These are phyloP conservation scores for Trichoderma pleuroti DNA, from an alignment of 2,329 filamentous ascomycete genomes.

Conservation along the genomic window DNA sequence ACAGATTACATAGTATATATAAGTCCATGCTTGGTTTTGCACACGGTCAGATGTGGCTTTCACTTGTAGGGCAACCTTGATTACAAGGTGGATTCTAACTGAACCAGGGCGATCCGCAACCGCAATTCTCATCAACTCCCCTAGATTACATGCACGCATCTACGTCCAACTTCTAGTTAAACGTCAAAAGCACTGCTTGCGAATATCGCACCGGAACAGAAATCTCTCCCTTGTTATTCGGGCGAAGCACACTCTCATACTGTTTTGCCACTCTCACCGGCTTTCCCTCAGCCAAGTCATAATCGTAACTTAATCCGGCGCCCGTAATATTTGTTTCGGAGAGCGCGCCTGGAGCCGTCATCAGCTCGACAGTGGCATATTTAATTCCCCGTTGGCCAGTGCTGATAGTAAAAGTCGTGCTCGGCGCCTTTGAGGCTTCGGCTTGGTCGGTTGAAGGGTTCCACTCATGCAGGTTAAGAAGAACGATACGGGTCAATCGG, in stretches of 20 bases:
- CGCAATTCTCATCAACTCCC: background rate
- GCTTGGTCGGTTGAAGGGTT: background rate
- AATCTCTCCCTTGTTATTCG: background rate
- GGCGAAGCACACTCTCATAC: background rate
- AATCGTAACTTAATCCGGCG: conserved; percentile 15
- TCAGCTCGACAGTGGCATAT: conserved; percentile 14
- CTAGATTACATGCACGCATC: background rate
- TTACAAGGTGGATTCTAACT: background rate
- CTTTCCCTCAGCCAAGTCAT: conserved; percentile 1
- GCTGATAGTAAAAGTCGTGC: background rate
- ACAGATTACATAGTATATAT: background rate
- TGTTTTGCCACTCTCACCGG: conserved; percentile 2
- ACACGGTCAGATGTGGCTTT: background rate
- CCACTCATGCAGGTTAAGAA: conserved; percentile 14
- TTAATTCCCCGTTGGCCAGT: background rate
- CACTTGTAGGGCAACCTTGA: background rate
- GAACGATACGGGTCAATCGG: background rate
- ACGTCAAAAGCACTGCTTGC: conserved; percentile 13
- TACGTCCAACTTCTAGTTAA: background rate
- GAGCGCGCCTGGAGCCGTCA: conserved; percentile 13
- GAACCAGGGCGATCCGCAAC: background rate
- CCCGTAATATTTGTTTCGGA: conserved; percentile 16
- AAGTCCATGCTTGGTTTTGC: background rate
- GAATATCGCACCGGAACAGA: background rate
- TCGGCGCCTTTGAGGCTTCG: background rate